phyloP scores from a whole-genome alignment of 495 filamentous ascomycete species.

The Trichoderma parareesei region DNA sequence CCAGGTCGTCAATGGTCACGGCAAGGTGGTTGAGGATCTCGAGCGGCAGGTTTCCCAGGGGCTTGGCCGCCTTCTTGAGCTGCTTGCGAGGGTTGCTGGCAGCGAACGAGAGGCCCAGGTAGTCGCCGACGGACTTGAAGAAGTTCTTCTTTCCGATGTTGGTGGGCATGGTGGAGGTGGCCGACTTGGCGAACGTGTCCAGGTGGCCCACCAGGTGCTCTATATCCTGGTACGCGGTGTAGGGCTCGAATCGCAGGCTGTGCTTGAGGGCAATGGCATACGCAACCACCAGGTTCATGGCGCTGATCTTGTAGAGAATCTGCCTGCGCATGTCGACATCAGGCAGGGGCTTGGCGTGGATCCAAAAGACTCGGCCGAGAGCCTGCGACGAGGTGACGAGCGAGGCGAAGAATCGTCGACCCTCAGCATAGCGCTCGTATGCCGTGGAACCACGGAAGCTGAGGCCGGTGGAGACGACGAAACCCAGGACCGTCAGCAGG shows the following conservation, averaged over 20 bases:
- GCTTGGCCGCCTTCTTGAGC: constrained; percentile 55
- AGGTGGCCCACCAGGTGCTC: constrained; percentile 50
- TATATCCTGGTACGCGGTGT: constrained; percentile 65
- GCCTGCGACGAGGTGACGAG: constrained; percentile 65
- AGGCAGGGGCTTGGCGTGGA: constrained; percentile 61
- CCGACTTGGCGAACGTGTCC: constrained; percentile 61
- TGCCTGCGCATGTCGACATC: constrained; percentile 57
- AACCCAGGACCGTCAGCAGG: constrained; percentile 78
- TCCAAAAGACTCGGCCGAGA: constrained; percentile 70
- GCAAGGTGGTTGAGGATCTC: constrained; percentile 69
- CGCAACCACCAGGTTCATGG: constrained; percentile 68
- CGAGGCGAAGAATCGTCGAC: constrained; percentile 68
- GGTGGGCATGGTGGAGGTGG: constrained; percentile 45
- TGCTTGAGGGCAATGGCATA: constrained; percentile 74
- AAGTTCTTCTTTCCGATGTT: constrained; percentile 34
- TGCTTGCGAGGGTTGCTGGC: constrained; percentile 65
- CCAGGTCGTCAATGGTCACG: constrained; percentile 51
- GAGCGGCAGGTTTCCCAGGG: constrained; percentile 66
- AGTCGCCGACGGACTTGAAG: constrained; percentile 59
- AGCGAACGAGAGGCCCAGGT: constrained; percentile 62
- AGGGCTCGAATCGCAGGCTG: constrained; percentile 81
- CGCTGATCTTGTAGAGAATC: constrained; percentile 50
- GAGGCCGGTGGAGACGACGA: constrained; percentile 76
- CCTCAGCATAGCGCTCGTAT: constrained; percentile 75
- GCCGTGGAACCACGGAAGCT: constrained; percentile 80